A percentile compares a stretch with the other conserved stretches of the same genome.
phyloP scores from a whole-genome alignment of 257 asterid genomes.

The Verbena officinalis region DNA sequence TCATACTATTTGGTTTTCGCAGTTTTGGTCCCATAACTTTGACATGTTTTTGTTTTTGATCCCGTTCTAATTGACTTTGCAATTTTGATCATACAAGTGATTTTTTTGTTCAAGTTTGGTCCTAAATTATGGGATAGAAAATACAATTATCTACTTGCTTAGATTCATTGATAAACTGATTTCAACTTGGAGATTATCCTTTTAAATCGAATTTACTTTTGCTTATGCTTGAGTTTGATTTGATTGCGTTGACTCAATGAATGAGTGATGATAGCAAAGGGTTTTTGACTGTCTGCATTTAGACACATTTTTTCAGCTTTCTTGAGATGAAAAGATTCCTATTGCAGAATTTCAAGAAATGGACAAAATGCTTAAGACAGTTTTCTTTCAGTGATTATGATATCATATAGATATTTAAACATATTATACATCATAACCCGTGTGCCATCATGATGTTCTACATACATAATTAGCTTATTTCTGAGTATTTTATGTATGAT shows the following conservation, averaged over 20 bases:
- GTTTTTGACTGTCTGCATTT: neutral
- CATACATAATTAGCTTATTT: neutral
- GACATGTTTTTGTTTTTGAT: no score
- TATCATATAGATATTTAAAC: no score
- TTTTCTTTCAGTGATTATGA: neutral
- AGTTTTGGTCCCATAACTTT: no score
- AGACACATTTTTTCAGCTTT: neutral
- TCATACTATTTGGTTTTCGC: no score
- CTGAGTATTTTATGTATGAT: neutral
- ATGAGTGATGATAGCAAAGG: neutral
- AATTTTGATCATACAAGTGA: no score
- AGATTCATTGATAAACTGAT: neutral
- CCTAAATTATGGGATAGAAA: no score
- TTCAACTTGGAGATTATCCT: neutral
- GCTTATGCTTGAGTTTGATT: neutral
- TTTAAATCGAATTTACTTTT: neutral
- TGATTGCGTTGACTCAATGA: slow-evolving; percentile 4
- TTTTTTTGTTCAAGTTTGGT: no score
- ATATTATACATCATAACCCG: neutral
- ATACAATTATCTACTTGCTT: neutral
- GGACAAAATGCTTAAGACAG: neutral
- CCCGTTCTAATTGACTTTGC: no score
- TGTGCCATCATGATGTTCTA: neutral
- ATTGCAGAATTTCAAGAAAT: neutral
- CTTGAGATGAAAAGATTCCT: neutral